Base-by-base conservation (phyloP, 768 basidiomycete species). In the Suillus subluteus region DNA sequence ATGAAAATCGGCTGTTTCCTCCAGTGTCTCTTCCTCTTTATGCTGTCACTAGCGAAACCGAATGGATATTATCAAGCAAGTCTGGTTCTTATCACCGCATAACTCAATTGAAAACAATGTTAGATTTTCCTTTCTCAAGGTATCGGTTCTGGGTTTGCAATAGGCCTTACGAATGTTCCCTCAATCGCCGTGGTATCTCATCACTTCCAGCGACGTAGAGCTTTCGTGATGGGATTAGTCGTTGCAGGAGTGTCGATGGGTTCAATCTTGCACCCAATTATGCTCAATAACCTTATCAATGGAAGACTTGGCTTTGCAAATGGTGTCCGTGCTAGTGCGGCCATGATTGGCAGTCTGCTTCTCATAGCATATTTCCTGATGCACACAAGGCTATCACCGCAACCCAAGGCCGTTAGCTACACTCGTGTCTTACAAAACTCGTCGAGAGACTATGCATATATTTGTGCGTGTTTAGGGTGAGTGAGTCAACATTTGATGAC, bases 161-260 rank as follows among this genome's bases (percentile, higher is more conserved):
- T 77, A 4, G 86, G 85, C 13, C 64, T 85, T 40, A 70, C 83
- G 56, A 86, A 79, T 66, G 69, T 86, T n/a, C 85, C 85, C 0
- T 77, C 80, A 40, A 67, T 82, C 58, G 78, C 79, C 12, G 66
- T 86, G 26, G 70, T 84, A 7, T 78, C 81, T 4, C 85, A 84
- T 46, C 79, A 82, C 68, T 87, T 87, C 74, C 71, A 73, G 40
- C 73, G 72, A 55, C 74, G 77, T 11, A 76, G 83, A 41, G 73
- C 82, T 7, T 66, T 82, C 4, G 82, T 83, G 11, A 82, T 84
- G 69, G 82, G 84, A 8, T 70, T 87, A 52, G 79, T 79, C 6
- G 43, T 82, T 79, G 35, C 77, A 2, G 84, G 84, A 3, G 67
- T 84, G 59, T 75, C 76, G 70, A 35, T 71, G 11, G 75, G 73